Conservation (phyloP, 2,329 filamentous ascomycete species). For the Aspergillus sp. region DNA sequence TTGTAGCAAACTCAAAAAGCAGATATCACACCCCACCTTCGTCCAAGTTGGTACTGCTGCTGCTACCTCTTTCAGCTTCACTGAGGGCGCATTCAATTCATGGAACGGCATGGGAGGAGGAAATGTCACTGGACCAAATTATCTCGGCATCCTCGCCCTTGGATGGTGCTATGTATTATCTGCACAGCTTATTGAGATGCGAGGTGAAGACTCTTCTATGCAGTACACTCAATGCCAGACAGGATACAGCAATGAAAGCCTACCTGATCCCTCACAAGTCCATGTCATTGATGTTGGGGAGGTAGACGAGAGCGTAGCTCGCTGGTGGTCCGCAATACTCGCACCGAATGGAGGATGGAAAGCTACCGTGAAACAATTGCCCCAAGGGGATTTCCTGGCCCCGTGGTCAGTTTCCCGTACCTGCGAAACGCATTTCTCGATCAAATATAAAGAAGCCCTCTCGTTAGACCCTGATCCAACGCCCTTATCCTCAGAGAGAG, state of each 20-base stretch:
- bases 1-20: too few species aligned
- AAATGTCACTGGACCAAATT: slow-evolving; percentile 2
- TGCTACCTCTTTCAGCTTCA: slow-evolving; percentile 11
- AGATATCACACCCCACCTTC: too few species aligned
- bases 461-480: too few species aligned
- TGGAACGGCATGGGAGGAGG: slow-evolving; percentile 12
- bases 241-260: background rate
- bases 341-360: slow-evolving; percentile 19
- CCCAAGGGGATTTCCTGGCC: slow-evolving; percentile 9
- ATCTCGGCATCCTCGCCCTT: slow-evolving; percentile 16
- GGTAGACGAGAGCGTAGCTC: slow-evolving; percentile 8
- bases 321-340: slow-evolving; percentile 24
- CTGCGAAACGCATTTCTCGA: background rate
- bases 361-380: slow-evolving; percentile 11
- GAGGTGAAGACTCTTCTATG: slow-evolving; percentile 13
- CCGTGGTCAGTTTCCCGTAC: slow-evolving; percentile 17
- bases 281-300: slow-evolving; percentile 18
- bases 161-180: slow-evolving; percentile 23
- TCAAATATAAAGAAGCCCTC: background rate
- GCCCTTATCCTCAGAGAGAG: slow-evolving; percentile 12
- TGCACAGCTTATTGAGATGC: slow-evolving; percentile 18
- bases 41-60: background rate
- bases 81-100: slow-evolving; percentile 3
- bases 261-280: too few species aligned
- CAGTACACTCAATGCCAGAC: background rate